A percentile compares a stretch with the other conserved stretches of the same genome.
These are phyloP conservation scores for Lathyrus sativus DNA, from an alignment of 306 rosid species.

Conservation along the genomic window DNA sequence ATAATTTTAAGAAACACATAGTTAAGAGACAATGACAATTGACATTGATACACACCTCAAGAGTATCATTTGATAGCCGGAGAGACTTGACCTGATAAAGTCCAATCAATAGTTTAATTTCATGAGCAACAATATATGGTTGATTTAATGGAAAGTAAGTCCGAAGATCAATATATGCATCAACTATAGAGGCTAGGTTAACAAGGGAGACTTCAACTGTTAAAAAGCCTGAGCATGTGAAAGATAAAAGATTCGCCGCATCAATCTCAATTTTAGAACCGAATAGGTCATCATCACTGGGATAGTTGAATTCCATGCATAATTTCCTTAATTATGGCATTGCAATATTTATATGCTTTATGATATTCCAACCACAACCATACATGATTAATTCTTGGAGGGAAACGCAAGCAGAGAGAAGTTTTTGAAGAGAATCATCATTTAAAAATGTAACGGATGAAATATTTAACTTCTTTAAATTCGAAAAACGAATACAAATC, in stretches of 20 bases:
- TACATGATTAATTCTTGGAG: background rate
- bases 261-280: conserved; percentile 17
- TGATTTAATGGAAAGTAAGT: background rate
- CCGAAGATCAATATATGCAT: conserved; percentile 1
- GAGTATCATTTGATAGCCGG: conserved; percentile 17
- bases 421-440: background rate
- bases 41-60: conserved; percentile 7
- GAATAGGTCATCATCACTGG: too few species aligned
- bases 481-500: background rate
- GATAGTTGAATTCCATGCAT: too few species aligned
- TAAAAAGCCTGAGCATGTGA: background rate
- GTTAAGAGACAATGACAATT: too few species aligned
- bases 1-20: too few species aligned
- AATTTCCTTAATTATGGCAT: conserved; percentile 9
- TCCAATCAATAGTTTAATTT: conserved; percentile 24
- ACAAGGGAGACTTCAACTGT: conserved; percentile 12
- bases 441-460: conserved; percentile 4
- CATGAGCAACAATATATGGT: background rate
- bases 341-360: background rate
- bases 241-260: conserved; percentile 28
- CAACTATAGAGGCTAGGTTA: conserved; percentile 27
- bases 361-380: conserved; percentile 13
- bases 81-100: conserved; percentile 24
- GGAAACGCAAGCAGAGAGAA: conserved; percentile 3
- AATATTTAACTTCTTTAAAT: conserved; percentile 4